Evolutionary conservation across 75 land plant species (phyloP).

Genomic region (Ceratopteris richardii): DNA sequence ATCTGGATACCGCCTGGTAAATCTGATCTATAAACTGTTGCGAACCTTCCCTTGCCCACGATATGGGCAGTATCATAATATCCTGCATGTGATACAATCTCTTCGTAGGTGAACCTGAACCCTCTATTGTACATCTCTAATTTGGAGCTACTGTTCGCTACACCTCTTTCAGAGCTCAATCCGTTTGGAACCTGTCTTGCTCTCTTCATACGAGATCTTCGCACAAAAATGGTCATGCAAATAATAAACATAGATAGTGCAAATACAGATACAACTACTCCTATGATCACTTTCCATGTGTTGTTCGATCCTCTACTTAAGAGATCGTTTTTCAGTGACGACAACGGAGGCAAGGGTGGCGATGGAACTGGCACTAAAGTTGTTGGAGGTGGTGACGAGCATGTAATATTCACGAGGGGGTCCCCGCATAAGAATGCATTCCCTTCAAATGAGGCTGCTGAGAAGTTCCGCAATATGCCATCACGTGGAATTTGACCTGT

Average conservation of each 20-base stretch:
- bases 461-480: conserved; percentile 1
- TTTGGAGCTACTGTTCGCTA: not conserved
- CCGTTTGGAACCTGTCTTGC: not conserved
- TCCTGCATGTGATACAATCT: not conserved
- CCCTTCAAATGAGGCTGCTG: conserved; percentile 2
- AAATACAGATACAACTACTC: not conserved
- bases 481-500: conserved; percentile 4
- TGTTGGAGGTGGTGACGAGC: not conserved
- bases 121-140: not conserved
- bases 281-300: not conserved
- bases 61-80: conserved; percentile 2
- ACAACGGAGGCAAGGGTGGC: not conserved
- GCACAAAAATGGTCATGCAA: not conserved
- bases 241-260: not conserved
- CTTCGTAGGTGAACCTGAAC: conserved; percentile 2
- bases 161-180: not conserved
- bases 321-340: not conserved
- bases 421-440: conserved; percentile 1
- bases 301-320: not conserved
- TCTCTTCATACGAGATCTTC: not conserved
- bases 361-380: not conserved
- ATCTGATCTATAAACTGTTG: conserved; percentile 4
- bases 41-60: conserved; percentile 8
- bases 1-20: conserved; percentile 1
- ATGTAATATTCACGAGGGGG: not conserved